Base-by-base conservation (phyloP, 495 filamentous ascomycete species). In the Apiosordaria backusii region DNA sequence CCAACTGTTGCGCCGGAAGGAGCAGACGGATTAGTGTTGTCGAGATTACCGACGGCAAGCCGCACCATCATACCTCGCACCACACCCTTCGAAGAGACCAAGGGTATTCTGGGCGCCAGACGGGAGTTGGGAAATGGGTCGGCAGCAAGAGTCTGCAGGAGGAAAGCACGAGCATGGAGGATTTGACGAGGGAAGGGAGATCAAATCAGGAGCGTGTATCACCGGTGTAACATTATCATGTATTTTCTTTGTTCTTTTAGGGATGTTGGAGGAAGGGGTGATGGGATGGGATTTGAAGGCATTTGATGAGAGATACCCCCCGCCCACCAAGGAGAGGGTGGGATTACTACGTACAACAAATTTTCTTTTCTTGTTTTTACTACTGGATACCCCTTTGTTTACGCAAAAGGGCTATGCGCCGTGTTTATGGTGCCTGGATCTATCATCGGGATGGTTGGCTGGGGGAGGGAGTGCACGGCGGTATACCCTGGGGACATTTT, bases 81-180 rank as follows among this genome's bases (percentile, higher is more conserved):
- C 57, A 29, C 27, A 29, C 59, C 7, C 21, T 40, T 21, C 27
- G 59, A 27, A 29, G 24, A 22, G 25, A 26, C 16, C 27, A 50
- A 45, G 63, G 29, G 35, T 16, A 16, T 18, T 2, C 26, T 2
- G 57, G 35, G n/a, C 21, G 23, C 35, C 29, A 25, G 21, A 15
- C 23, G 22, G 18, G 6, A 15, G 64, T 61, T 13, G 59, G 67
- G 6, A 57, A 66, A 21, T 62, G 62, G 67, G 45, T 57, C 9
- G 54, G 45, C 0, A 52, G 67, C 54, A 60, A 52, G 53, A n/a
- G 60, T 7, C 21, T 25, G 63, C 57, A 63, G 26, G 60, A 61
- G 23, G 67, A 66, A 53, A 69, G 60, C 45, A 69, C 64, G 25
- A 69, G 67, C 29, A 69, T 69, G 67, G 67, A 69, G 60, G 67